phyloP scores from a whole-genome alignment of 805 yeast species.

The Metschnikowia colocasiae region DNA sequence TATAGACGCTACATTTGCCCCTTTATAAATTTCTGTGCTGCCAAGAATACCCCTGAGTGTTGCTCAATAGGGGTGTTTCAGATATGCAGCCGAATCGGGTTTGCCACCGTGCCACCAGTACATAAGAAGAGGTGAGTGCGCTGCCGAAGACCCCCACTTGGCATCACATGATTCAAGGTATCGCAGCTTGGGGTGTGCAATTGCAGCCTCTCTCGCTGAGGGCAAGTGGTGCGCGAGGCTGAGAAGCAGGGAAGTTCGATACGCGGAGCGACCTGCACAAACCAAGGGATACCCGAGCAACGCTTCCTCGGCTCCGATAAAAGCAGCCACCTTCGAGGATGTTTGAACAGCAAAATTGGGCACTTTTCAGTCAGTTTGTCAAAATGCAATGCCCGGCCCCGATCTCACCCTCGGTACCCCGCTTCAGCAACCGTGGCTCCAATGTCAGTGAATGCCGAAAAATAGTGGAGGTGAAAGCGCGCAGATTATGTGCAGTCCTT shows the following conservation, averaged over 20 bases:
- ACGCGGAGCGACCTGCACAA: conserved; percentile 2
- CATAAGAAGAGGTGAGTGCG: background rate
- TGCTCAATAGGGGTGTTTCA: background rate
- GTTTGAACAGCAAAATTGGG: no score
- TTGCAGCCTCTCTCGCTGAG: background rate
- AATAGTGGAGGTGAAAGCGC: background rate
- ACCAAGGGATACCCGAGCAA: background rate
- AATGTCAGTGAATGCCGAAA: background rate
- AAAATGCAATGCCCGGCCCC: background rate
- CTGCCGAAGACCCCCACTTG: background rate
- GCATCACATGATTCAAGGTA: background rate
- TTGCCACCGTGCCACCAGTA: background rate
- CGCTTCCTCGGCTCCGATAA: background rate
- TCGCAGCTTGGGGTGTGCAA: background rate
- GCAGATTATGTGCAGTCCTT: conserved; percentile 7
- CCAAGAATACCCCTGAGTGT: background rate
- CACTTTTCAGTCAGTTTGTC: no score
- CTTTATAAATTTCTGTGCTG: background rate
- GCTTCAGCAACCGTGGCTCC: no score
- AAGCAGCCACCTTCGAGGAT: background rate
- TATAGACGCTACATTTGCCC: no score
- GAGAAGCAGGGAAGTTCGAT: background rate
- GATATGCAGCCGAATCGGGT: conserved; percentile 4
- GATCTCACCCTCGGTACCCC: no score
- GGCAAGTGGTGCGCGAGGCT: conserved; percentile 5